These are phyloP conservation scores for Ustilago loliicola DNA, from an alignment of 1,284 basidiomycete genomes.

Conservation along the genomic window DNA sequence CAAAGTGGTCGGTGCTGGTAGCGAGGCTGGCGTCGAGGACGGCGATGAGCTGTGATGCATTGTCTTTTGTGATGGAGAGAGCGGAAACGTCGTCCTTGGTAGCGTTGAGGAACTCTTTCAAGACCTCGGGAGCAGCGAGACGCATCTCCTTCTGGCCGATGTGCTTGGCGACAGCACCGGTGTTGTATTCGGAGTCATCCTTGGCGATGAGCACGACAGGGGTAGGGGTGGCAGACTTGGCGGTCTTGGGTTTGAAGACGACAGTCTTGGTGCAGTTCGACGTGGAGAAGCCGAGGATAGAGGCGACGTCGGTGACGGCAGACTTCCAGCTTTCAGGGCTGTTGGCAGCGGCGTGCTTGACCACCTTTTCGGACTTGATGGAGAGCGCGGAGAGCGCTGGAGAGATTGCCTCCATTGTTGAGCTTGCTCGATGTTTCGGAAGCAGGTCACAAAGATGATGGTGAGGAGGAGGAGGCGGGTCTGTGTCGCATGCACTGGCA, in stretches of 20 bases:
- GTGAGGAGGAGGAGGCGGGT: neutral
- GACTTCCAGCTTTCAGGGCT: slow-evolving; percentile 57
- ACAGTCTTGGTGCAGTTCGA: slow-evolving; percentile 76
- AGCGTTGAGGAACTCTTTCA: slow-evolving; percentile 85
- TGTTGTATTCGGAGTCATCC: slow-evolving; percentile 81
- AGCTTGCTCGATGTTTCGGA: neutral
- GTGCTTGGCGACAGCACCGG: slow-evolving; percentile 80
- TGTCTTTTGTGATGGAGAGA: slow-evolving; percentile 59
- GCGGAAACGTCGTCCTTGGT: slow-evolving; percentile 81
- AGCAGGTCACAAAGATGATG: neutral
- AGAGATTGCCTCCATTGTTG: slow-evolving; percentile 51
- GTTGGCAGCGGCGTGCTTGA: slow-evolving; percentile 59
- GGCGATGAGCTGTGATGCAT: slow-evolving; percentile 59
- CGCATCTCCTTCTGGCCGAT: slow-evolving; percentile 90
- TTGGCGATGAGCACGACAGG: slow-evolving; percentile 88
- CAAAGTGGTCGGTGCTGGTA: slow-evolving; percentile 53
- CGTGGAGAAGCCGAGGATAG: slow-evolving; percentile 35
- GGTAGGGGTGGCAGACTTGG: slow-evolving; percentile 84
- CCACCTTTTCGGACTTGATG: slow-evolving; percentile 51
- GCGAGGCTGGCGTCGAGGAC: slow-evolving; percentile 62
- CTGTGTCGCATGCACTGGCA: neutral
- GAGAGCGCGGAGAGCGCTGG: slow-evolving; percentile 58
- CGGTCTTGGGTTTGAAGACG: slow-evolving; percentile 90
- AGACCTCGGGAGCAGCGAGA: slow-evolving; percentile 86
- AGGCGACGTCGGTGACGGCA: slow-evolving; percentile 50